These are phyloP conservation scores for Dendrobium officinale DNA, from an alignment of 106 monocot species.

Conservation along the genomic window DNA sequence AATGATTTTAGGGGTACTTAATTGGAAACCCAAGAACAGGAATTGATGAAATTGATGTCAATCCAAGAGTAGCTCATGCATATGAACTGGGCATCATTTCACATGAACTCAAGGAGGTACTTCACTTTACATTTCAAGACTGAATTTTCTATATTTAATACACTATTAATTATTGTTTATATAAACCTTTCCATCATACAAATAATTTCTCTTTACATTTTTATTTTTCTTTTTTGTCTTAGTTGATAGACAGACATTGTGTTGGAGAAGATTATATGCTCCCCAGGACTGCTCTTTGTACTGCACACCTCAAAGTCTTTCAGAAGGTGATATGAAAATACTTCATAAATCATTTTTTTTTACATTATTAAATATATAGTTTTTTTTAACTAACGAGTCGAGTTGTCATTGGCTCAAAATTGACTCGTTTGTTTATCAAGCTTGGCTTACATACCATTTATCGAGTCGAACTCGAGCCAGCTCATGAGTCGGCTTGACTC, in stretches of 20 bases:
- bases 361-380: too few species aligned
- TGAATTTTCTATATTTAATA: not conserved
- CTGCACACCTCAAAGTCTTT: not conserved
- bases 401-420: too few species aligned
- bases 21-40: too few species aligned
- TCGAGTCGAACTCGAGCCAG: too few species aligned
- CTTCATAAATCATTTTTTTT: not conserved
- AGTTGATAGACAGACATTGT: not conserved
- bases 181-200: not conserved
- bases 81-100: conserved; percentile 41
- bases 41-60: conserved; percentile 8
- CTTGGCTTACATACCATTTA: too few species aligned
- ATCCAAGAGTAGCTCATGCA: conserved; percentile 27
- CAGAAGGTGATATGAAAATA: not conserved
- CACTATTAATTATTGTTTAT: not conserved
- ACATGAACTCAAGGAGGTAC: conserved; percentile 34
- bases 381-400: too few species aligned
- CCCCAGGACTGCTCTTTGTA: not conserved
- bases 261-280: not conserved
- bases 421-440: too few species aligned
- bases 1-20: conserved; percentile 32
- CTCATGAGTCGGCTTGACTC: too few species aligned
- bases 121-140: not conserved
- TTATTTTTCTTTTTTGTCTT: not conserved
- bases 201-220: not conserved